These are phyloP conservation scores for Hondaea fermentalgiana DNA, from an alignment of 108 stramenopile species.

Conservation along the genomic window DNA sequence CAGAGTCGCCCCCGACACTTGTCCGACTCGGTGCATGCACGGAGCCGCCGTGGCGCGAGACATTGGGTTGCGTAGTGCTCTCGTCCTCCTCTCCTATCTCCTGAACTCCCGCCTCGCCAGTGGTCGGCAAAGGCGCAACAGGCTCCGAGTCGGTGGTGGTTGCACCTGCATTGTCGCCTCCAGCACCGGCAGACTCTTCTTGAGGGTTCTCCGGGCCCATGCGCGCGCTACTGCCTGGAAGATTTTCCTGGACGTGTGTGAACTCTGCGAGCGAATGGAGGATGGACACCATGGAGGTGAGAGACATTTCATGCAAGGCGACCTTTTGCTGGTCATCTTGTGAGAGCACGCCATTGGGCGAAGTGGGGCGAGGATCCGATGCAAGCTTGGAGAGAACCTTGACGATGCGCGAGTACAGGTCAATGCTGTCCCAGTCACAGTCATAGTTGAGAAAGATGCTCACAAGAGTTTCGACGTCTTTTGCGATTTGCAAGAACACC, in stretches of 20 bases:
- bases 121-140: background rate
- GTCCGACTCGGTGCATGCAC: background rate
- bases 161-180: background rate
- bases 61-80: too few species aligned
- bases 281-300: background rate
- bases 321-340: background rate
- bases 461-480: slow-evolving; percentile 69
- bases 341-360: background rate
- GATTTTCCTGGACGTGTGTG: background rate
- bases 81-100: too few species aligned
- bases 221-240: background rate
- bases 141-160: background rate
- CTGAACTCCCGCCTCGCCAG: too few species aligned
- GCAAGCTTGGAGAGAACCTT: slow-evolving; percentile 75
- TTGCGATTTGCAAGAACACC: slow-evolving; percentile 76
- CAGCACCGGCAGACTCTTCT: background rate
- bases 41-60: background rate
- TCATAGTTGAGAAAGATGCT: slow-evolving; percentile 98
- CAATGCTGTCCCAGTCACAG: slow-evolving; percentile 83
- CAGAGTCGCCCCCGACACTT: background rate
- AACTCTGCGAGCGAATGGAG: background rate
- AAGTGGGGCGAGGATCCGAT: slow-evolving; percentile 37
- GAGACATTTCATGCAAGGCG: background rate
- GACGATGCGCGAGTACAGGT: slow-evolving; percentile 85
- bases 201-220: background rate